phyloP scores from a whole-genome alignment of 2,329 filamentous ascomycete species.

The Alternaria infectoria region DNA sequence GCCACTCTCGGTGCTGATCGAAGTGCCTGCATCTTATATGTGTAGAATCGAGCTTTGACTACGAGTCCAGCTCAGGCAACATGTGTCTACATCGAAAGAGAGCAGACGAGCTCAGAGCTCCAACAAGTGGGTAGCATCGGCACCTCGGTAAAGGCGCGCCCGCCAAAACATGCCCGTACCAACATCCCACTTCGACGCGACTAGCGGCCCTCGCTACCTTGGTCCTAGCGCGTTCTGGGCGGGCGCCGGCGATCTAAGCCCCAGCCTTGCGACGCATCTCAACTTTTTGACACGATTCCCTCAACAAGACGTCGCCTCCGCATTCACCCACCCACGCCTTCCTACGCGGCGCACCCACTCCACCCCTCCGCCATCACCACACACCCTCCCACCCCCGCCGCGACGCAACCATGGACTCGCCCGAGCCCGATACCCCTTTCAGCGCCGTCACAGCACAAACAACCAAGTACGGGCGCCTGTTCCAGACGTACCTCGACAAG shows the following conservation, averaged over 20 bases:
- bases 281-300: constrained; percentile 38
- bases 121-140: constrained; percentile 31
- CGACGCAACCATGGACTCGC: constrained; percentile 72
- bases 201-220: background rate
- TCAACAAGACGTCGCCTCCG: constrained; percentile 25
- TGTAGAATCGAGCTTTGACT: constrained; percentile 9
- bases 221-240: constrained; percentile 3
- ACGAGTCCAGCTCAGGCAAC: background rate
- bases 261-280: constrained; percentile 22
- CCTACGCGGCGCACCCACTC: constrained; percentile 1
- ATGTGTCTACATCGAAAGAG: background rate
- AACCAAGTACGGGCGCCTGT: constrained; percentile 75
- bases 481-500: constrained; percentile 92
- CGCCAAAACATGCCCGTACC: constrained; percentile 10
- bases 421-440: constrained; percentile 92
- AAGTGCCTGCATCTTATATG: constrained; percentile 54
- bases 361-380: background rate
- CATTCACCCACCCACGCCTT: constrained; percentile 3
- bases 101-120: constrained; percentile 4
- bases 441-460: constrained; percentile 88
- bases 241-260: constrained; percentile 21
- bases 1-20: constrained; percentile 67
- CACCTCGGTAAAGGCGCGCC: constrained; percentile 32
- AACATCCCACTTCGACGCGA: background rate
- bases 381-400: background rate